Evolutionary conservation across 1,284 basidiomycete genomes (phyloP), one percentile per base, ranked within the genome.

Genomic region (Peniophora sp.): DNA sequence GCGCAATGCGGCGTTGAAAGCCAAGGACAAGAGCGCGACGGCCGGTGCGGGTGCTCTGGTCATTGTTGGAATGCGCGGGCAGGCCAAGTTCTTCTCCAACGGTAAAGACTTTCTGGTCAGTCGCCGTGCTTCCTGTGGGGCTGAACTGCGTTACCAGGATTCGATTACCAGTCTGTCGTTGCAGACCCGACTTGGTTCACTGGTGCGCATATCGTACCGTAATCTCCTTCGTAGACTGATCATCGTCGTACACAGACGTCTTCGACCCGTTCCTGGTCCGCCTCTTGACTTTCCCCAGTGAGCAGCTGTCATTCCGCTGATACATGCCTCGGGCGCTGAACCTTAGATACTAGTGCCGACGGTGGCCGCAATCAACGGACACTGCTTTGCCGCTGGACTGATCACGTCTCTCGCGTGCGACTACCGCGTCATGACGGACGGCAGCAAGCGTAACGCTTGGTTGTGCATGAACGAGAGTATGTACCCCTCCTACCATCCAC

Each of bases 381-480:
- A 97, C 62, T 87, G 85, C 51, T 97, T 92, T 64, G 94, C 94
- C 2, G 94, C 78, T 11, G 94, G 83, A 15, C 84, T 92, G 63
- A 82, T 92, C 60, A 71, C 96, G 20, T 79, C 88, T 1, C 69
- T 95, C 48, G 78, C 77, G 3, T 96, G 92, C 64, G 94, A 97
- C 66, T 96, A 92, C 68, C 81, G 94, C 32, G 76, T 97, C 51
- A 94, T 96, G 85, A 87, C 80, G 20, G 86, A 90, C 56, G 86
- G 83, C 17, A 85, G 76, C 58, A 83, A 79, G 61, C 82, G 83
- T 46, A 80, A 83, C 55, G 87, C 88, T 10, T 94, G 90, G 83
- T 69, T 92, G 52, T 91, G 82, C 64, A 96, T 97, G 92, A 97
- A 97, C 64, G 94, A 97, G 71, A 88, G 90, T 55, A 55, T 65